A percentile compares a stretch with the other conserved stretches of the same genome.
Evolutionary conservation across 2,329 filamentous ascomycete species (phyloP).

Genomic region (Ascochyta viciae-villosae): DNA sequence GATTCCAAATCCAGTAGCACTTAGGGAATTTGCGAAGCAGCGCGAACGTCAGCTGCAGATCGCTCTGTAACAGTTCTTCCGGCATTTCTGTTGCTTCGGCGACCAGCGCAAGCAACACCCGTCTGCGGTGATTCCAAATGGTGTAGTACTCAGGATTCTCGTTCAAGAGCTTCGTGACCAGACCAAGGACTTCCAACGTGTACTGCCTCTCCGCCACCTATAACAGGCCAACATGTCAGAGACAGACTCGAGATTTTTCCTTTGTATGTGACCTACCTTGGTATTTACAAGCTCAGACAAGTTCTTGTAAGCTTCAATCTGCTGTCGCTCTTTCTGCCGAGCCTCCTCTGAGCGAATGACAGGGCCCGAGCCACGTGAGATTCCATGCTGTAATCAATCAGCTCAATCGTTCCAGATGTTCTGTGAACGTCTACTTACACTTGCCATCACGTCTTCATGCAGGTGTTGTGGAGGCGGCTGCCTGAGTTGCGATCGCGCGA

Average conservation of each 20-base stretch:
- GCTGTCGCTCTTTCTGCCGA: constrained; percentile 72
- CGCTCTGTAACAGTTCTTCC: constrained; percentile 68
- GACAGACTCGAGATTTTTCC: neutral
- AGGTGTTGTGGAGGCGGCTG: constrained; percentile 21
- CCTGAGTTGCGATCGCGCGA: constrained; percentile 29
- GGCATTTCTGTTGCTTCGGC: constrained; percentile 37
- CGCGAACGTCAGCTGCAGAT: constrained; percentile 83
- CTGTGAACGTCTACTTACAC: constrained; percentile 39
- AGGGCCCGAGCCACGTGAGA: constrained; percentile 67
- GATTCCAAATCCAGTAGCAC: constrained; percentile 99
- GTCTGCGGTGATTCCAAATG: constrained; percentile 86
- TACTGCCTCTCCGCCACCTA: constrained; percentile 57
- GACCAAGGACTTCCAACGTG: constrained; percentile 65
- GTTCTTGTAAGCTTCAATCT: constrained; percentile 77
- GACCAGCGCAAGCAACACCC: constrained; percentile 70
- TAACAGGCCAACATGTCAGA: neutral
- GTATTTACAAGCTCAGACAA: constrained; percentile 72
- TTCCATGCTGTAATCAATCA: constrained; percentile 73
- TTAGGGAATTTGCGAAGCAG: constrained; percentile 88
- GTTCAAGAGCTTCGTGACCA: constrained; percentile 75
- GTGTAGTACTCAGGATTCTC: constrained; percentile 91
- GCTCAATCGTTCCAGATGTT: neutral
- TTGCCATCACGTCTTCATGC: constrained; percentile 45
- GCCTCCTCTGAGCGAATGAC: constrained; percentile 71
- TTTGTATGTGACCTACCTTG: constrained; percentile 58